Percentiles rank a stretch among this genome's conserved stretches.
These are phyloP conservation scores for Posidonia oceanica DNA, from an alignment of 116 monocot genomes.

Conservation along the genomic window DNA sequence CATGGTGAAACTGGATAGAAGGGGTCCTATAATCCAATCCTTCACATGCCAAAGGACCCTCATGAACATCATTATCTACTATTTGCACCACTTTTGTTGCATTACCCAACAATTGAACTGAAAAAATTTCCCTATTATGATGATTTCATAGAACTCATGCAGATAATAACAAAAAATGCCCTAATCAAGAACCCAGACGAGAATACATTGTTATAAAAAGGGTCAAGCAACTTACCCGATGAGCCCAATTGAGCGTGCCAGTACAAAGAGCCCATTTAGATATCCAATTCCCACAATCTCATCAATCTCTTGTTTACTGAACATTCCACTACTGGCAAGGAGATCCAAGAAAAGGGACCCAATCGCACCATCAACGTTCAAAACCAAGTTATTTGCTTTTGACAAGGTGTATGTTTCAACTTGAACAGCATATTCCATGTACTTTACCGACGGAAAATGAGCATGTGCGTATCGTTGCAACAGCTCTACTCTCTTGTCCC, in stretches of 20 bases:
- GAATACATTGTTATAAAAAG: not conserved
- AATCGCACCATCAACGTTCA: slow-evolving; percentile 98
- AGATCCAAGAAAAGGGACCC: slow-evolving; percentile 98
- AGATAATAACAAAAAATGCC: too few species aligned
- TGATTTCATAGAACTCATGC: too few species aligned
- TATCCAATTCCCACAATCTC: slow-evolving; percentile 94
- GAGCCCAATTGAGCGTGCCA: slow-evolving; percentile 92
- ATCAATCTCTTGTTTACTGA: slow-evolving; percentile 91
- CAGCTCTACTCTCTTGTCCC: slow-evolving; percentile 95
- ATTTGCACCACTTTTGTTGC: too few species aligned
- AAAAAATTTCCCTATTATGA: too few species aligned
- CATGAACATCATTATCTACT: too few species aligned
- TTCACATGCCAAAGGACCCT: too few species aligned
- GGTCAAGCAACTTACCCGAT: slow-evolving; percentile 11
- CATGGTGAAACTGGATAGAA: too few species aligned
- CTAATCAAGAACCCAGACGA: too few species aligned
- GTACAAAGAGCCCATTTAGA: slow-evolving; percentile 92
- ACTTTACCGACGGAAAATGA: slow-evolving; percentile 91
- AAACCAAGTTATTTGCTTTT: slow-evolving; percentile 94
- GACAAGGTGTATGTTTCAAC: slow-evolving; percentile 91
- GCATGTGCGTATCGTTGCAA: slow-evolving; percentile 76
- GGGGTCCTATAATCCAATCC: too few species aligned
- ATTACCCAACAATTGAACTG: too few species aligned
- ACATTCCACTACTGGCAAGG: slow-evolving; percentile 94
- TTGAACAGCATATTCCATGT: slow-evolving; percentile 97